These are phyloP conservation scores for Fusarium nodosum DNA, from an alignment of 2,329 filamentous ascomycete species.

Conservation along the genomic window DNA sequence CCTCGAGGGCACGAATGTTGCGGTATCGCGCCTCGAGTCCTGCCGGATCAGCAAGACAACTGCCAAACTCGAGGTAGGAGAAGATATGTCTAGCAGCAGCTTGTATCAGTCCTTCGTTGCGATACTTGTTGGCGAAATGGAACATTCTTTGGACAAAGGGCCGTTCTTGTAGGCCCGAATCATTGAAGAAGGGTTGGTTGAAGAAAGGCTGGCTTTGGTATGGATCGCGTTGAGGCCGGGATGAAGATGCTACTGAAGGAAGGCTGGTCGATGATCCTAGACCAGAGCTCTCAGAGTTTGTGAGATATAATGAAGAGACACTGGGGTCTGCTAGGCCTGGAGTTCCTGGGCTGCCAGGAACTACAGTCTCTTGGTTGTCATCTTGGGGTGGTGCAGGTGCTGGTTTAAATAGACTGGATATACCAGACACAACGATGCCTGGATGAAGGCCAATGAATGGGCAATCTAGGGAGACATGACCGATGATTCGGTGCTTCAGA, in stretches of 20 bases:
- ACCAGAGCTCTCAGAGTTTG: conserved; percentile 34
- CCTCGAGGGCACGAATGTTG: conserved; percentile 77
- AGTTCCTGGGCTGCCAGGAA: conserved; percentile 15
- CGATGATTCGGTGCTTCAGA: conserved; percentile 82
- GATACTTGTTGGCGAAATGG: conserved; percentile 87
- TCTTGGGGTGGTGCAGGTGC: conserved; percentile 51
- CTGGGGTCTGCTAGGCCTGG: conserved; percentile 25
- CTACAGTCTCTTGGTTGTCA: conserved; percentile 10
- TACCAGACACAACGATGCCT: conserved; percentile 84
- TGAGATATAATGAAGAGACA: conserved; percentile 41
- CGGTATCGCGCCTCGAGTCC: conserved; percentile 79
- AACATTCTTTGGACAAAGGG: conserved; percentile 76
- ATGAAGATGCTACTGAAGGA: conserved; percentile 40
- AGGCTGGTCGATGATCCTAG: conserved; percentile 37
- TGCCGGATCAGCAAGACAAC: conserved; percentile 81
- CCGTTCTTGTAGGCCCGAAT: conserved; percentile 76
- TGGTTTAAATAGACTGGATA: conserved; percentile 79
- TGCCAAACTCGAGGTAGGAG: conserved; percentile 86
- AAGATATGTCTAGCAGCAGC: conserved; percentile 81
- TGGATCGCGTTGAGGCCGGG: conserved; percentile 58
- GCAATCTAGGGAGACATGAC: conserved; percentile 85
- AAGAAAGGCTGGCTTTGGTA: conserved; percentile 82
- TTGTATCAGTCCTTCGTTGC: conserved; percentile 73
- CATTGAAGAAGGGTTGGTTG: conserved; percentile 82
- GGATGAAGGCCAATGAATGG: conserved; percentile 92